A percentile compares a stretch with the other conserved stretches of the same genome.
Conservation (phyloP, 2,329 filamentous ascomycete species). For the Xylariaceae sp. region DNA sequence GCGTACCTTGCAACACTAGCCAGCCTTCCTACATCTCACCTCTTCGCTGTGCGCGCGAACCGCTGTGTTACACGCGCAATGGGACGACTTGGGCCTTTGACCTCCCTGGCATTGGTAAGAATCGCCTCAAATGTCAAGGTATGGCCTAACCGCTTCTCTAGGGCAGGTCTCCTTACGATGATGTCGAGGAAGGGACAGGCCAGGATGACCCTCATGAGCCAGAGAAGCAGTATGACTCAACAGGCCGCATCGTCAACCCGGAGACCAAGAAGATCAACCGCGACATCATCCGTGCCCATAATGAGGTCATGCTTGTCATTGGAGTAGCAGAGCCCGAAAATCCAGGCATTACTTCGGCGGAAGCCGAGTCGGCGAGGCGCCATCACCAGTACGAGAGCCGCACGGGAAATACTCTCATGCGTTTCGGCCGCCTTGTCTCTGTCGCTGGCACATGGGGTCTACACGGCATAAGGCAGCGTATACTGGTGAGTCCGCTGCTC, state of each 20-base stretch:
- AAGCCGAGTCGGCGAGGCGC: constrained; percentile 28
- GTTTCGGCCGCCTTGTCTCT: constrained; percentile 28
- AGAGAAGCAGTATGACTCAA: constrained; percentile 44
- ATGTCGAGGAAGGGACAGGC: constrained; percentile 44
- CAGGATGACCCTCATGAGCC: constrained; percentile 32
- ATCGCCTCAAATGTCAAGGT: constrained; percentile 2
- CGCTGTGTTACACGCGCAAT: constrained; percentile 36
- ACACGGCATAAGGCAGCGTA: constrained; percentile 44
- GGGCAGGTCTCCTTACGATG: constrained; percentile 55
- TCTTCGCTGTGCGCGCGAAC: too few relatives aligned
- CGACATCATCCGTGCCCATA: constrained; percentile 52
- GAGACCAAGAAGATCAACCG: constrained; percentile 48
- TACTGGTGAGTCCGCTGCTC: constrained; percentile 32
- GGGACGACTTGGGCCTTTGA: constrained; percentile 49
- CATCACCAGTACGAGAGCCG: constrained; percentile 41
- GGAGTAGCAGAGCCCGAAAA: constrained; percentile 54
- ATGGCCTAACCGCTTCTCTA: constrained; percentile 17
- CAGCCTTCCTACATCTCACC: too few relatives aligned
- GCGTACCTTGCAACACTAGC: too few relatives aligned
- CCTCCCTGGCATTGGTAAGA: constrained; percentile 48
- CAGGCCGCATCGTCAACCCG: constrained; percentile 48
- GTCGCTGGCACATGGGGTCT: constrained; percentile 44
- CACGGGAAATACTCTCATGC: constrained; percentile 33
- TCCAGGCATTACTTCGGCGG: constrained; percentile 30
- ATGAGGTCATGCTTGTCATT: constrained; percentile 57